Base-by-base conservation (phyloP, 2,329 filamentous ascomycete genomes). In the Trichoderma endophyticum region DNA sequence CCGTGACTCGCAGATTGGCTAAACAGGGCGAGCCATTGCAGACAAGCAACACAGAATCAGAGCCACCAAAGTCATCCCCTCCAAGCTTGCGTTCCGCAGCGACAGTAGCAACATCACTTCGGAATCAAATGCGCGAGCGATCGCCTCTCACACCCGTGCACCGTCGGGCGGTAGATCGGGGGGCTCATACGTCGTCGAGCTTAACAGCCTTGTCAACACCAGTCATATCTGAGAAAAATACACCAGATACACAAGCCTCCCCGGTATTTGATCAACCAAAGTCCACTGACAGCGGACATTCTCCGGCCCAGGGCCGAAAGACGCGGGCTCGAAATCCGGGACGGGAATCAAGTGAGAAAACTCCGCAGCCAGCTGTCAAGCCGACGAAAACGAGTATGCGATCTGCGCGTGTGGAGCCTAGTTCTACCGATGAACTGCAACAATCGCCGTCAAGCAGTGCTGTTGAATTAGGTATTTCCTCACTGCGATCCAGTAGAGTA, bases 341-440 rank as follows among this genome's bases (percentile, higher is more conserved):
- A 65, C 70, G 67, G 11, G 73, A 69, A n/a, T 66, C 73, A 2
- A 78, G 74, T 15, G 77, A 78, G 4, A 77, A 74, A 21, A 80
- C 80, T 21, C 78, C 79, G 54, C 79, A 78, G 32, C 73, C 74
- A 14, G 57, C 73, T 15, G 75, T 70, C 15, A 77, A 76, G 51
- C 70, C 72, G 3, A 72, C 62, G 51, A 78, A 73, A 39, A 72
- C 74, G 56, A 74, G 76, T 6, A 76, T 75, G 67, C 76, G 76
- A 9, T 75, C 76, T 14, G 61, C 75, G 6, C 80, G 80, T 18
- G 72, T 79, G n/a, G 81, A 80, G 32, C 84, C 83, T 0, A 78
- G 82, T 15, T 87, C 86, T 14, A 83, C 85, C 0, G 86, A 88
- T 74, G 86, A 88, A 73, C 75, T 87, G 14, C 81, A 83, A 7